Base-by-base conservation (phyloP, 2,329 filamentous ascomycete species). In the Alternaria viburni region DNA sequence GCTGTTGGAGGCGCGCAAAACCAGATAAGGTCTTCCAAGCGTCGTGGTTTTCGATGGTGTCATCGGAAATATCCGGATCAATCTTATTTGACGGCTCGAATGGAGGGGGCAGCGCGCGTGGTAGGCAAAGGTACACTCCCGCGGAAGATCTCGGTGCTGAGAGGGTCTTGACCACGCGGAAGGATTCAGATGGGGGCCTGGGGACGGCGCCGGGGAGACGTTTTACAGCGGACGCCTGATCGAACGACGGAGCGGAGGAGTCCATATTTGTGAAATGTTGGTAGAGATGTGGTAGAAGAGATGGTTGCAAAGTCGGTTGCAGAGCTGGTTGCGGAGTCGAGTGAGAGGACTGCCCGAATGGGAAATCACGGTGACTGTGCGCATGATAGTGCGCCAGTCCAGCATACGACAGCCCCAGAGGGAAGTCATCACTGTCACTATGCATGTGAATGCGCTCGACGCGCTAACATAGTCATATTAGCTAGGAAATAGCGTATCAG, bases 51-150 rank as follows among this genome's bases (percentile, higher is more conserved):
- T 51, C 46, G 5, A n/a, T 23, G 2, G 25, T 25, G 8, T 36
- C 17, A 25, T 21, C 13, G 1, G n/a, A 10, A n/a, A 60, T 28
- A 7, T 28, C 19, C 7, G 8, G 17, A 23, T 55, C 50, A 17
- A 41, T 46, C 9, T 59, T 26, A 10, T 28, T 44, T 8, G 43
- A 41, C 12, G 45, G 51, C 8, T 44, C 30, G 30, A 30, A 54
- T 11, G 49, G 30, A 25, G 45, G 36, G 9, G 26, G 23, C 1
- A 59, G 56, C 3, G 13, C 23, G 50, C 66, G 64, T 1, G 56
- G 61, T 5, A 68, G 60, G 21, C 66, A 67, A 3, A 68, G 63
- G 9, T 46, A 60, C 12, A 55, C 46, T 9, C n/a, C 50, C 2
- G 30, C 15, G 13, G 13, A 13, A 12, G 28, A 49, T 1, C 3